phyloP scores from a whole-genome alignment of 2,329 filamentous ascomycete species.

The Clonostachys chloroleuca region DNA sequence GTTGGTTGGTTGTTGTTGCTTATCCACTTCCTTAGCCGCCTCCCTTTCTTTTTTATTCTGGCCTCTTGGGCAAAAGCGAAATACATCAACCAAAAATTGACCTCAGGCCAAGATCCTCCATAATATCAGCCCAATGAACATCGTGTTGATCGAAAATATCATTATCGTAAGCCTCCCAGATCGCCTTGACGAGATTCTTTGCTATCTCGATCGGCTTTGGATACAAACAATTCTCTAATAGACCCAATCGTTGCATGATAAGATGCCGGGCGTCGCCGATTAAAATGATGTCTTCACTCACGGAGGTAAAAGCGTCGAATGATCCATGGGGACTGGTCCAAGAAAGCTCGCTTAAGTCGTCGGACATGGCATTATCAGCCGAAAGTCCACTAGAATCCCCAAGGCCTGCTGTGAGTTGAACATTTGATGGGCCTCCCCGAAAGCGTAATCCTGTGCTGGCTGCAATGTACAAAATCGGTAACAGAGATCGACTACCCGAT shows the following conservation, averaged over 20 bases:
- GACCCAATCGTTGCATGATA: constrained; percentile 27
- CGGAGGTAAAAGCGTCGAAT: neutral
- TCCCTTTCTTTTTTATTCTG: too few species aligned
- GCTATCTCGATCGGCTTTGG: constrained; percentile 36
- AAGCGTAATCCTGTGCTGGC: constrained; percentile 24
- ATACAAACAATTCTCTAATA: constrained; percentile 30
- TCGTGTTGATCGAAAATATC: constrained; percentile 20
- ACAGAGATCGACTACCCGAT: constrained; percentile 28
- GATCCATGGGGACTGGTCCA: too few species aligned
- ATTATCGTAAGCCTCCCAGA: constrained; percentile 33
- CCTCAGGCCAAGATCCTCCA: constrained; percentile 24
- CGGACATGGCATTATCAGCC: too few species aligned
- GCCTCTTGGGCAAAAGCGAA: neutral
- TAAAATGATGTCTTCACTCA: constrained; percentile 18
- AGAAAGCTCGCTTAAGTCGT: too few species aligned
- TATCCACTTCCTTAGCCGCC: too few species aligned
- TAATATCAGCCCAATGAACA: constrained; percentile 38
- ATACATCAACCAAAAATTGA: constrained; percentile 22
- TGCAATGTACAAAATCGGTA: constrained; percentile 27
- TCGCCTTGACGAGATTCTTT: constrained; percentile 30
- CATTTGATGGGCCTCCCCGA: too few species aligned
- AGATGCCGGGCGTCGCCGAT: constrained; percentile 30
- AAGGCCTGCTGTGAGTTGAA: too few species aligned
- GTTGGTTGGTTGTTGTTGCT: too few species aligned
- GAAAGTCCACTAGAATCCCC: too few species aligned